Percentiles rank a stretch among this genome's conserved stretches.
These are phyloP conservation scores for Pyrenula massariospora DNA, from an alignment of 495 filamentous ascomycete genomes.

Conservation along the genomic window DNA sequence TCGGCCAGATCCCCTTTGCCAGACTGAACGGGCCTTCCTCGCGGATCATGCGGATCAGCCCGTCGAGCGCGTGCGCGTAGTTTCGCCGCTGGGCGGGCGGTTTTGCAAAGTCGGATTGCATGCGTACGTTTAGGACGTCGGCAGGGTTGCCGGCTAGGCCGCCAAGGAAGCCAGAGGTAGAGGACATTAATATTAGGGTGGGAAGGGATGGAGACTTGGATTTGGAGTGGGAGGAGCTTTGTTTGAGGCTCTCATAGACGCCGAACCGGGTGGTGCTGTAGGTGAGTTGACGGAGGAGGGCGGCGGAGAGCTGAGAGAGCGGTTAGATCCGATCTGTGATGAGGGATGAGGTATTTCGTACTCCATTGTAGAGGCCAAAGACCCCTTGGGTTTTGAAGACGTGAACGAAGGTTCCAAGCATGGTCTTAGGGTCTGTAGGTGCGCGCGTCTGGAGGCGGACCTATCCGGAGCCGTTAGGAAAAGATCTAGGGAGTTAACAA, in stretches of 20 bases:
- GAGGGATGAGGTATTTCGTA: constrained; percentile 19
- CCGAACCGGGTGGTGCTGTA: constrained; percentile 92
- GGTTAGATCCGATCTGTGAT: neutral
- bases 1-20: constrained; percentile 87
- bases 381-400: constrained; percentile 56
- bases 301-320: constrained; percentile 65
- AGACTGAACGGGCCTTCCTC: constrained; percentile 62
- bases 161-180: constrained; percentile 74
- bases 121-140: constrained; percentile 93
- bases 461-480: constrained; percentile 36
- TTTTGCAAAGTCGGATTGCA: constrained; percentile 89
- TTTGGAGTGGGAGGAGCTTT: constrained; percentile 30
- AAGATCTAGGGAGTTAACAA: constrained; percentile 4
- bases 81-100: constrained; percentile 63
- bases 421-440: constrained; percentile 52
- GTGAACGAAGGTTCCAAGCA: constrained; percentile 73
- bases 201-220: constrained; percentile 38
- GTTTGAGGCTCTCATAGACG: constrained; percentile 87
- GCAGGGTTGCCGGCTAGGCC: constrained; percentile 87
- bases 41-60: constrained; percentile 69
- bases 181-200: constrained; percentile 68
- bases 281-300: constrained; percentile 79
- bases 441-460: constrained; percentile 81
- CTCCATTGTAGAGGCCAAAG: constrained; percentile 71
- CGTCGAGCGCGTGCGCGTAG: constrained; percentile 82